Base-by-base conservation (phyloP, 2,329 filamentous ascomycete species). In the Pseudogymnoascus sp. region DNA sequence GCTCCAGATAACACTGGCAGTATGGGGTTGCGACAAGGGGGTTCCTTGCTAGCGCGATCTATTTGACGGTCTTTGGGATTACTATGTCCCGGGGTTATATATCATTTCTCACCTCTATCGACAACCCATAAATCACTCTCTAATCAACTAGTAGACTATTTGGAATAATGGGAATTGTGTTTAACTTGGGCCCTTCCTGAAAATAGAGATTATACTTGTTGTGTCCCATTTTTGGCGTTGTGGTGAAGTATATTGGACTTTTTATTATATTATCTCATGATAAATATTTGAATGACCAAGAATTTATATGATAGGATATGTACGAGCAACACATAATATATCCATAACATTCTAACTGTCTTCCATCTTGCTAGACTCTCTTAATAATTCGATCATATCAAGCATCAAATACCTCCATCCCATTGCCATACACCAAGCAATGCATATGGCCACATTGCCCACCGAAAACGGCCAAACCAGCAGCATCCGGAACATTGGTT, bases 391-490 rank as follows among this genome's bases (percentile, higher is more conserved):
- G 11, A 57, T 3, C n/a, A 5, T 31, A 16, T 31, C 26, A 61
- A 26, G 12, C 36, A 26, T 61, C 59, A 31, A 61, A 61, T n/a
- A 61, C 16, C 11, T 40, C 59, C 23, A 61, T 42, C 34, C 59
- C 59, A 39, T 61, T 61, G 21, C 59, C 59, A 42, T 61, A 61
- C 21, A 61, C 59, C 36, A 61, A 31, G 34, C 59, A 61, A 42
- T 61, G 59, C 1, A 14, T 29, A 31, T 61, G 59, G 36, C 59
- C 8, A 6, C 59, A 61, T 16, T 18, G 21, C 14, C 59, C 39
- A 40, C 12, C 36, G 1, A 61, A 40, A 26, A 8, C n/a, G 5
- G 26, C 59, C 26, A 61, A 4, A 2, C 59, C 59, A 4, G 59
- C 59, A 14, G 59, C 59, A 61, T 61, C 59, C 5, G 59, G 21